Base-by-base conservation (phyloP, 164 flowering plant species). In the Berberis thunbergii region DNA sequence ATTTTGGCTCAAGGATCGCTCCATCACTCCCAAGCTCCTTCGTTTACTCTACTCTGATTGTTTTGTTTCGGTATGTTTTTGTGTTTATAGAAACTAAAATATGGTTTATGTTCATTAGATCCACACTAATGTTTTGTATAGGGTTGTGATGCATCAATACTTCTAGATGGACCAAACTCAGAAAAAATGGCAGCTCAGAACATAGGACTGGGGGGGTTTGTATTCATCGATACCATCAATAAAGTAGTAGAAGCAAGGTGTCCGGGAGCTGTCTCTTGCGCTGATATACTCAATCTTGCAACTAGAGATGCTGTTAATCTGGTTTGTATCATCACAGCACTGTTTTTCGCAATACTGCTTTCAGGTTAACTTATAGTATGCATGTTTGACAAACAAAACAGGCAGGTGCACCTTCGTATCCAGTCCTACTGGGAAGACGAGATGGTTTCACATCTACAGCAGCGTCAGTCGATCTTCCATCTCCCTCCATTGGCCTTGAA, bases 351-450 rank as follows among this genome's bases (percentile, higher is more conserved):
- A 48, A 7, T 6, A 6, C 50, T 11, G 10, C 9, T 48, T 1
- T 1, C 50, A 48, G 50, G 3, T 50, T 50, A 50, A 50, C 3
- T 4, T 2, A 40, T n/a, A n/a, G n/a, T n/a, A n/a, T n/a, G n/a
- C n/a, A 11, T 42, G 45, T 45, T 2, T 13, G n/a, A n/a, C n/a
- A n/a, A n/a, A n/a, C n/a, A 43, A 11, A 41, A 72, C 82, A 87
- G 94, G 84, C 90, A 45, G 94, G 97, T 1, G 97, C 81, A 67
- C 95, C 95, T 41, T 81, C 95, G 6, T 90, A 90, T 62, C 86
- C 87, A 1, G 84, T 87, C 41, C 70, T 75, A 10, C 75, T 84
- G 0, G 97, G 95, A 42, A 78, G 97, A 77, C 78, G 77, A 65
- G 95, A 88, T 43, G 95, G 97, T 1, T 3, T 67, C 2, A 46